Conservation (phyloP, 2,329 filamentous ascomycete species). For the Trichoderma simmonsii region DNA sequence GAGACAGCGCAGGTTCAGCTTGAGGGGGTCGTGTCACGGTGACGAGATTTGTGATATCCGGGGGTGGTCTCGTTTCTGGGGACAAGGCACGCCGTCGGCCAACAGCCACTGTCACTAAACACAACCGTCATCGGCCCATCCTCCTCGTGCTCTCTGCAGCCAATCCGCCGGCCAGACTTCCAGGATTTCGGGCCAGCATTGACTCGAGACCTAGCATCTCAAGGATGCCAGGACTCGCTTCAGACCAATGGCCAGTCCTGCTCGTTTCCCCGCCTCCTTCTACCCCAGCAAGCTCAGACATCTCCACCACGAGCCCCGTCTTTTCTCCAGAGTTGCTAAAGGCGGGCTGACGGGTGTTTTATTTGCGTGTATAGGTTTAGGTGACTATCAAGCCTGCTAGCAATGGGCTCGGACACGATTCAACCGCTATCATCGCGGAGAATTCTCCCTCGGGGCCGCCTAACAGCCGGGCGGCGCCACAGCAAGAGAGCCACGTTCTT, state of each 20-base stretch:
- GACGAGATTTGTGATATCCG: not conserved
- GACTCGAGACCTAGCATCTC: conserved; percentile 13
- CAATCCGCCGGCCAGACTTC: not conserved
- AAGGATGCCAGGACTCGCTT: conserved; percentile 4
- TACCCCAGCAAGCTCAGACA: conserved; percentile 6
- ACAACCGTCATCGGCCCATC: conserved; percentile 4
- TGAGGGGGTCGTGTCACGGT: not conserved
- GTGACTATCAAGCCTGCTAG: not conserved
- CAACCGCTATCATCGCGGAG: not conserved
- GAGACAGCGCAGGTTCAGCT: not conserved
- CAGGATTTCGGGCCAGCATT: conserved; percentile 17
- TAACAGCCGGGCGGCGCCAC: not conserved
- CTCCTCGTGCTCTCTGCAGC: not conserved
- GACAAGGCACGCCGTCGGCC: not conserved
- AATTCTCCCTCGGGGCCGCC: not conserved
- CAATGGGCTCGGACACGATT: not conserved
- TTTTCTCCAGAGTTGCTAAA: conserved; percentile 17
- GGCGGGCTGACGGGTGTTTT: conserved; percentile 1
- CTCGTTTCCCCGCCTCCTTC: conserved; percentile 14
- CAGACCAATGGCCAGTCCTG: conserved; percentile 5
- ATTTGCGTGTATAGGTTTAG: not conserved
- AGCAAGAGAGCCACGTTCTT: not conserved
- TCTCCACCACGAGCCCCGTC: conserved; percentile 9
- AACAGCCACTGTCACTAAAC: not conserved
- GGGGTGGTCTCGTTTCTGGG: not conserved